These are phyloP conservation scores for Gossypium stocksii DNA, from an alignment of 345 rosid species.

Conservation along the genomic window DNA sequence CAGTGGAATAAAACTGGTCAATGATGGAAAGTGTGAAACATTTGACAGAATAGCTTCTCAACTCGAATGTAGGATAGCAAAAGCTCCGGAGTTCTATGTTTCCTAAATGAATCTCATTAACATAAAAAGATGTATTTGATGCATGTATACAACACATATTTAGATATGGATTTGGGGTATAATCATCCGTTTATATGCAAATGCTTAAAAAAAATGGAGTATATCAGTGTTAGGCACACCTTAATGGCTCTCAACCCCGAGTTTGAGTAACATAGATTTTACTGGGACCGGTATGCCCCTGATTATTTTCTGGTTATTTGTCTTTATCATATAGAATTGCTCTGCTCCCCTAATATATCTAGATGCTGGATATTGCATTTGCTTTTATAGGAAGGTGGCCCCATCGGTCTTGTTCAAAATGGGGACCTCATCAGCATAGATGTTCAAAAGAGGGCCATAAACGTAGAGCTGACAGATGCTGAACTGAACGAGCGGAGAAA, in stretches of 20 bases:
- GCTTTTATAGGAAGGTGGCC: conserved; percentile 82
- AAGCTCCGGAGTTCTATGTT: neutral
- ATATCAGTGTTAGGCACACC: too few relatives aligned
- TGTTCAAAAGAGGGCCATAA: conserved; percentile 68
- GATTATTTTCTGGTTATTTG: neutral
- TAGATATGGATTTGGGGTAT: too few relatives aligned
- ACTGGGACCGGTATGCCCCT: neutral
- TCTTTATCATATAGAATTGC: neutral
- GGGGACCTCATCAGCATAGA: conserved; percentile 80
- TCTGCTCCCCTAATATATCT: too few relatives aligned
- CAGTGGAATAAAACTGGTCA: neutral
- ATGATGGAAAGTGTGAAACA: neutral
- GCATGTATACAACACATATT: too few relatives aligned
- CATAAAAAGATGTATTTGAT: neutral
- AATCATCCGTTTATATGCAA: too few relatives aligned
- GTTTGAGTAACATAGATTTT: neutral
- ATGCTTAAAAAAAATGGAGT: too few relatives aligned
- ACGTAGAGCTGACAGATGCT: conserved; percentile 48
- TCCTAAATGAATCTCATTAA: too few relatives aligned
- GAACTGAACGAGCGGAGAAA: conserved; percentile 72
- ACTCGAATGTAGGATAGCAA: neutral
- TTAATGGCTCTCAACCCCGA: too few relatives aligned
- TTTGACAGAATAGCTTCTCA: neutral
- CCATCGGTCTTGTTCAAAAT: conserved; percentile 71
- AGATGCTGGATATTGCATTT: neutral